Evolutionary conservation across 768 basidiomycete species (phyloP).

Genomic region (Obba rivulosa): DNA sequence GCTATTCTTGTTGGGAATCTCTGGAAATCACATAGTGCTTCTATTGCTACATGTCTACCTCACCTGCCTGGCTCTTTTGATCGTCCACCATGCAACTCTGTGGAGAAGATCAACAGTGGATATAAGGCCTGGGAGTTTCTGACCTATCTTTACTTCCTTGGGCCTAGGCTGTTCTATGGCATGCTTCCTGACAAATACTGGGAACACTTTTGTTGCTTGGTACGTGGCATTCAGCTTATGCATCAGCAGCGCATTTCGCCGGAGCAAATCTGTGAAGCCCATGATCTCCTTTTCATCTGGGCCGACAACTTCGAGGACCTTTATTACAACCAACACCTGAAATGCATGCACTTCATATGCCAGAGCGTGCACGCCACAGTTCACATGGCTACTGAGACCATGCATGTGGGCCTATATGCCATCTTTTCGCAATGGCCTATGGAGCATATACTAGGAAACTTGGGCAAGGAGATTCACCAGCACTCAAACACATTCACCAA

Average conservation of each 20-base stretch:
- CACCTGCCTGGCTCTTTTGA: constrained; percentile 39
- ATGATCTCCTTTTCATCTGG: constrained; percentile 22
- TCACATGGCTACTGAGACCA: constrained; percentile 24
- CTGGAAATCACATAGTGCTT: constrained; percentile 33
- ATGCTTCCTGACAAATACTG: constrained; percentile 22
- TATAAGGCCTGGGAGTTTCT: constrained; percentile 28
- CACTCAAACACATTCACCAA: constrained; percentile 22
- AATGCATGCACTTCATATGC: constrained; percentile 28
- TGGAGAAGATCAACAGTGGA: constrained; percentile 31
- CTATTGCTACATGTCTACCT: constrained; percentile 23
- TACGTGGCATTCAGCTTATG: constrained; percentile 17
- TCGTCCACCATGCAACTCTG: constrained; percentile 35
- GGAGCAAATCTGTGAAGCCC: constrained; percentile 15
- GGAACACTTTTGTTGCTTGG: constrained; percentile 23
- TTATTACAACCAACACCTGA: constrained; percentile 25
- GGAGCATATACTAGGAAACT: constrained; percentile 20
- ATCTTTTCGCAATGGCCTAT: constrained; percentile 18
- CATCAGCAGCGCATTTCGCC: constrained; percentile 11
- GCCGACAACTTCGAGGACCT: constrained; percentile 29
- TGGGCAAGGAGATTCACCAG: constrained; percentile 21
- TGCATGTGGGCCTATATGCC: constrained; percentile 12
- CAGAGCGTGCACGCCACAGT: constrained; percentile 27
- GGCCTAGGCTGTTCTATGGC: constrained; percentile 21
- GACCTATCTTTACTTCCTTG: constrained; percentile 17
- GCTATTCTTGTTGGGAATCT: constrained; percentile 11